These are phyloP conservation scores for Boletus bicolor DNA, from an alignment of 768 basidiomycete genomes.

Conservation along the genomic window DNA sequence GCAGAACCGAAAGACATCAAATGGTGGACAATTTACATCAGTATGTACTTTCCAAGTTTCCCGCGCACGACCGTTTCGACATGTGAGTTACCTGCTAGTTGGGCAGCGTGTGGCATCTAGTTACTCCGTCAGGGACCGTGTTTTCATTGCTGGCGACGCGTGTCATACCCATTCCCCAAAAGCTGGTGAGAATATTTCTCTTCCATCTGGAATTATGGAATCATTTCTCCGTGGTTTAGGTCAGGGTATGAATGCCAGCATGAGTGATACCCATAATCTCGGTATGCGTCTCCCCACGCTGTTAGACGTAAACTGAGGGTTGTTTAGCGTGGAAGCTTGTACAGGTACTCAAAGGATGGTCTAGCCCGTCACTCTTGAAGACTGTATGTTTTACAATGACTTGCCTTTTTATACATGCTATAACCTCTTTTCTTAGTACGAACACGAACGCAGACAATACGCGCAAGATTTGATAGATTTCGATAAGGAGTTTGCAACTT, in stretches of 20 bases:
- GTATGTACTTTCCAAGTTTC: conserved; percentile 34
- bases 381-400: conserved; percentile 31
- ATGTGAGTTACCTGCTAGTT: conserved; percentile 36
- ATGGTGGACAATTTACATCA: conserved; percentile 75
- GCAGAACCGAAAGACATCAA: conserved; percentile 47
- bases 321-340: conserved; percentile 45
- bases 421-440: conserved; percentile 47
- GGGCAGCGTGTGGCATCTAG: conserved; percentile 71
- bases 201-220: neutral
- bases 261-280: conserved; percentile 73
- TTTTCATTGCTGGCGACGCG: conserved; percentile 77
- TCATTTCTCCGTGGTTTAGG: conserved; percentile 34
- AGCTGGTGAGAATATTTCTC: conserved; percentile 40
- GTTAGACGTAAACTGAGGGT: conserved; percentile 47
- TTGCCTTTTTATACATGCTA: neutral
- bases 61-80: neutral
- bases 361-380: conserved; percentile 35
- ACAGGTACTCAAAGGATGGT: conserved; percentile 43
- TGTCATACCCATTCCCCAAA: conserved; percentile 70
- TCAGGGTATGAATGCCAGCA: conserved; percentile 77
- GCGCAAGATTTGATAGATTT: conserved; percentile 73
- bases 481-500: conserved; percentile 58
- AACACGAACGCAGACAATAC: conserved; percentile 61
- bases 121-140: conserved; percentile 57
- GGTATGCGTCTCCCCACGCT: conserved; percentile 30